Conservation (phyloP, 1,284 basidiomycete genomes). For the Acaromyces ingoldii region DNA sequence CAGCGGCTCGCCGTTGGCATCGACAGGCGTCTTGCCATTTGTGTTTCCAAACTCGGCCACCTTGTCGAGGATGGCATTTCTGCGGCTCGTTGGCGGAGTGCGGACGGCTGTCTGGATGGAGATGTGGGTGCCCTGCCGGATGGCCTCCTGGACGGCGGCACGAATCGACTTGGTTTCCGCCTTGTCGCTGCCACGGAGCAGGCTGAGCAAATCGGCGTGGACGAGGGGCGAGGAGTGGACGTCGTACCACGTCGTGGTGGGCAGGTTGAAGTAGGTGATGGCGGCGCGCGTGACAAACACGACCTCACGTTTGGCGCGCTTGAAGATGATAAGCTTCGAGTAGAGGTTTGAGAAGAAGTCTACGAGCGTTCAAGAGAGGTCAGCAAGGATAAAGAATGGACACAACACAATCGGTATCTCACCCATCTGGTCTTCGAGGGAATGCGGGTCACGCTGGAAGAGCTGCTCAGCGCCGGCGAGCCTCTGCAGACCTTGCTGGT, state of each 20-base stretch:
- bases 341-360: slow-evolving; percentile 14
- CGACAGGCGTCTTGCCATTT: neutral
- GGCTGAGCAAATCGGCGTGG: slow-evolving; percentile 10
- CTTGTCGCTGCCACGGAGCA: slow-evolving; percentile 6
- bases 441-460: slow-evolving; percentile 5
- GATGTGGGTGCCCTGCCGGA: neutral
- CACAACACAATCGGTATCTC: neutral
- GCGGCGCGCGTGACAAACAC: slow-evolving; percentile 14
- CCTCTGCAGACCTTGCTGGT: neutral
- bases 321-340: slow-evolving; percentile 15
- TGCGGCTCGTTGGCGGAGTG: neutral
- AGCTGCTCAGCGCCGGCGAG: slow-evolving; percentile 6
- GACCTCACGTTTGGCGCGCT: slow-evolving; percentile 16
- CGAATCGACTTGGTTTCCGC: slow-evolving; percentile 1
- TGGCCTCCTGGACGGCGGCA: slow-evolving; percentile 7
- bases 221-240: slow-evolving; percentile 5
- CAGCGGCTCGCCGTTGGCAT: too few species aligned
- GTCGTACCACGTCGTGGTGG: slow-evolving; percentile 1
- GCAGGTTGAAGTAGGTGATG: slow-evolving; percentile 10
- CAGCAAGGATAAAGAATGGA: neutral
- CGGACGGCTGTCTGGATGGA: slow-evolving; percentile 5
- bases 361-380: too few species aligned
- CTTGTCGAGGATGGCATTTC: neutral
- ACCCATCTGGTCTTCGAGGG: slow-evolving; percentile 17
- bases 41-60: neutral